Conservation (phyloP, 192 early-diverging fungal genomes). For the Umbelopsis ramanniana region DNA sequence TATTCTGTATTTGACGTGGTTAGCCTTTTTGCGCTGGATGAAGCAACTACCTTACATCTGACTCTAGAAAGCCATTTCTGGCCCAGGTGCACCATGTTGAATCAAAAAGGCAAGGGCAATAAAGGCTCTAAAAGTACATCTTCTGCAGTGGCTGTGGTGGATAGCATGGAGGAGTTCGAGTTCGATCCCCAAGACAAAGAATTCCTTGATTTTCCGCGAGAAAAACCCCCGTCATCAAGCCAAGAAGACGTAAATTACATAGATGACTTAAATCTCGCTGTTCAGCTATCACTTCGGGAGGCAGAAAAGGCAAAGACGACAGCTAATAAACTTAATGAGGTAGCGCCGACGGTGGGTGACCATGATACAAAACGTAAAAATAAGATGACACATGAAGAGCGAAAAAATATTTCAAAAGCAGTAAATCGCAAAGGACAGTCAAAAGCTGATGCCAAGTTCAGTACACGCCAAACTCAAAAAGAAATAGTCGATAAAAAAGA, state of each 20-base stretch:
- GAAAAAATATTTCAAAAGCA: no score
- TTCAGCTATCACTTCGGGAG: background rate
- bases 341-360: background rate
- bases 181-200: background rate
- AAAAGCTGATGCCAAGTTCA: background rate
- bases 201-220: background rate
- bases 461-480: background rate
- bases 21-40: slow-evolving; percentile 30
- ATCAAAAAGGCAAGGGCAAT: background rate
- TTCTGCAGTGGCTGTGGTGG: background rate
- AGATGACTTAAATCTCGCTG: background rate
- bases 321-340: background rate
- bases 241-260: background rate
- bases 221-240: background rate
- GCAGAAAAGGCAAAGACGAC: background rate
- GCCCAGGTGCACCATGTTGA: background rate
- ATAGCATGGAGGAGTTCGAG: background rate
- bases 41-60: slow-evolving; percentile 24
- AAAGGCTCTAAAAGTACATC: background rate
- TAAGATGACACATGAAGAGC: background rate
- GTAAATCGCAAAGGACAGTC: background rate
- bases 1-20: slow-evolving; percentile 44
- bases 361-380: background rate
- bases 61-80: background rate
- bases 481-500: background rate